phyloP scores from a whole-genome alignment of 208 protist species.

The Leishmania turanica region DNA sequence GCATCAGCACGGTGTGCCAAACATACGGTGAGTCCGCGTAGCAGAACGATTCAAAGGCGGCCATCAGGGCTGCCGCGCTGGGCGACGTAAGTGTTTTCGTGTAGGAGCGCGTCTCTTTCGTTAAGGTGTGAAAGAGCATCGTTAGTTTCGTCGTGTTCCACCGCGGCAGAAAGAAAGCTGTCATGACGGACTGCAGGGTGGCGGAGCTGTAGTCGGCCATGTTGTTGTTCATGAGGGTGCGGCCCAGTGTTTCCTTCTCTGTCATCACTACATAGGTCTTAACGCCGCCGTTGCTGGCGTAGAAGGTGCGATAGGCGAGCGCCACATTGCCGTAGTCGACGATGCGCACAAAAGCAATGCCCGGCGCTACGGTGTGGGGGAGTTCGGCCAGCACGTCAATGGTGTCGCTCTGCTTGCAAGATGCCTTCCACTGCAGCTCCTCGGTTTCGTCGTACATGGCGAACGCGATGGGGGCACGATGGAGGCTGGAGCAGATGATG shows the following conservation, averaged over 20 bases:
- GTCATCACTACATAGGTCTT: conserved; percentile 27
- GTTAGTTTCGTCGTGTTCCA: conserved; percentile 26
- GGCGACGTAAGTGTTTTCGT: conserved; percentile 19
- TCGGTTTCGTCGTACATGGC: conserved; percentile 30
- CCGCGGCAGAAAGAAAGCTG: conserved; percentile 39
- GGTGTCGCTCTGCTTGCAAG: conserved; percentile 1
- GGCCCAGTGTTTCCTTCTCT: conserved; percentile 47
- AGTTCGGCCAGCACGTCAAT: neutral
- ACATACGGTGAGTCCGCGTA: conserved; percentile 31
- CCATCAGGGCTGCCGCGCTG: conserved; percentile 18
- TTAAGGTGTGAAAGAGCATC: conserved; percentile 56
- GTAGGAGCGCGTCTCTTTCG: conserved; percentile 31
- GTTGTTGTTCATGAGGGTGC: conserved; percentile 39
- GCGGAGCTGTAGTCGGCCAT: conserved; percentile 47
- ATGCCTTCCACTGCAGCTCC: conserved; percentile 8
- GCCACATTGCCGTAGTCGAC: conserved; percentile 15
- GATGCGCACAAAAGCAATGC: neutral
- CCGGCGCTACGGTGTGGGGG: conserved; percentile 10
- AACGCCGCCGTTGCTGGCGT: neutral
- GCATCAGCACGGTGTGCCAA: conserved; percentile 55
- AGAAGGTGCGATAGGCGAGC: conserved; percentile 20
- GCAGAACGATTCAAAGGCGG: conserved; percentile 34
- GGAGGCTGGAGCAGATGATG: conserved; percentile 34
- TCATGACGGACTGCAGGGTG: conserved; percentile 41
- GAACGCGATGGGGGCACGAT: conserved; percentile 36